These are phyloP conservation scores for Gracilaria vermiculophylla DNA, from an alignment of 23 red algal species.

Conservation along the genomic window DNA sequence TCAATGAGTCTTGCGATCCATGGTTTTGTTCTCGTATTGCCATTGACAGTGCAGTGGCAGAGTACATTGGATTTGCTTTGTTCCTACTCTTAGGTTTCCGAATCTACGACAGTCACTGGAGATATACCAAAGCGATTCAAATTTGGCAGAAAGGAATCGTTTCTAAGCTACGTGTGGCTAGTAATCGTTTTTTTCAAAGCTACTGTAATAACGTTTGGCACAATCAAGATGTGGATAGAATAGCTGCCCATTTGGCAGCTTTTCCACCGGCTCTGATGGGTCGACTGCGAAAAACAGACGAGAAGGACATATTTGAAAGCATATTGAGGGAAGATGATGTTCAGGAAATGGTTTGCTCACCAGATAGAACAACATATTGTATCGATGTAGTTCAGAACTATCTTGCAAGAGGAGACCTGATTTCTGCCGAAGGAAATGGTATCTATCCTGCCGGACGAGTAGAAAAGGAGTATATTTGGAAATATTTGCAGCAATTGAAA, in stretches of 20 bases:
- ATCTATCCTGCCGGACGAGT: not conserved
- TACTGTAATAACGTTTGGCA: conserved; percentile 7
- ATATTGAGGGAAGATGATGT: not conserved
- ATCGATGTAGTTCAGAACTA: conserved; percentile 25
- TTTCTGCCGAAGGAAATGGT: not conserved
- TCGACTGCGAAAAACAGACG: not conserved
- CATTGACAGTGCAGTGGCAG: conserved; percentile 11
- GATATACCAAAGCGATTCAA: conserved; percentile 6
- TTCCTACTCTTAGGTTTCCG: conserved; percentile 51
- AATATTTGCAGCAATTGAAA: not conserved
- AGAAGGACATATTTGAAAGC: not conserved
- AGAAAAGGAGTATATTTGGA: not conserved
- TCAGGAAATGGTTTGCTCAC: not conserved
- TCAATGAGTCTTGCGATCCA: not conserved
- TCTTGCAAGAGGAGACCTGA: conserved; percentile 13
- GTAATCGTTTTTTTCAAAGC: conserved; percentile 24
- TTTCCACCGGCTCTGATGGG: conserved; percentile 29
- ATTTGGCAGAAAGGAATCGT: conserved; percentile 19
- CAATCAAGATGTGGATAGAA: not conserved
- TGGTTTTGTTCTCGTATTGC: conserved; percentile 57
- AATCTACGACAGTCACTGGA: conserved; percentile 39
- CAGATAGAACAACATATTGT: not conserved
- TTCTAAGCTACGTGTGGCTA: not conserved
- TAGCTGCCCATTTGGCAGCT: conserved; percentile 26
- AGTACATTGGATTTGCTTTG: conserved; percentile 60